A percentile compares a stretch with the other conserved stretches of the same genome.
These are phyloP conservation scores for Talaromyces rugulosus DNA, from an alignment of 2,329 filamentous ascomycete species.

Conservation along the genomic window DNA sequence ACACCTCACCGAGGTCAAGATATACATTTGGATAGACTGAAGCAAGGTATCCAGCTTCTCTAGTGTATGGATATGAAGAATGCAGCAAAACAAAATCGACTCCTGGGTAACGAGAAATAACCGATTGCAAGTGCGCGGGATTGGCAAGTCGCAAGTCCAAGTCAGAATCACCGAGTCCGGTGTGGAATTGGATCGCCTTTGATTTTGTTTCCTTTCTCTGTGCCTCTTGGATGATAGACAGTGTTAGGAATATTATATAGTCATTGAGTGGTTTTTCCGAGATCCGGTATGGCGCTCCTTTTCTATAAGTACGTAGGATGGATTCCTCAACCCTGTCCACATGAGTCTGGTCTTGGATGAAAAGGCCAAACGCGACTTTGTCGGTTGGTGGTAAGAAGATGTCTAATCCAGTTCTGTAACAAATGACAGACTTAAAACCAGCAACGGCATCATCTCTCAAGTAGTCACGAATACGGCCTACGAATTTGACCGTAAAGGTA, in stretches of 20 bases:
- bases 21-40: conserved; percentile 75
- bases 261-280: conserved; percentile 65
- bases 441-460: conserved; percentile 65
- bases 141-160: conserved; percentile 67
- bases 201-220: conserved; percentile 37
- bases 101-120: conserved; percentile 65
- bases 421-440: conserved; percentile 79
- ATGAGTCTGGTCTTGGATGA: conserved; percentile 38
- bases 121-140: conserved; percentile 67
- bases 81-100: conserved; percentile 76
- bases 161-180: conserved; percentile 75
- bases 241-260: conserved; percentile 61
- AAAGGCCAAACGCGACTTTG: conserved; percentile 17
- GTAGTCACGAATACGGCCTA: conserved; percentile 48
- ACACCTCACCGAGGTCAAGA: conserved; percentile 77
- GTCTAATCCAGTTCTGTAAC: conserved; percentile 71
- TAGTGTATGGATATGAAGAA: conserved; percentile 74
- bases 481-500: conserved; percentile 30
- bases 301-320: conserved; percentile 22
- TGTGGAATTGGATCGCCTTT: conserved; percentile 81
- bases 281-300: conserved; percentile 39
- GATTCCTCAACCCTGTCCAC: conserved; percentile 20
- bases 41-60: conserved; percentile 74
- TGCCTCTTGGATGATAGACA: conserved; percentile 52
- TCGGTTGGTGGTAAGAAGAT: conserved; percentile 39